Conservation (phyloP, 345 rosid genomes). For the Arabis hirsuta region DNA sequence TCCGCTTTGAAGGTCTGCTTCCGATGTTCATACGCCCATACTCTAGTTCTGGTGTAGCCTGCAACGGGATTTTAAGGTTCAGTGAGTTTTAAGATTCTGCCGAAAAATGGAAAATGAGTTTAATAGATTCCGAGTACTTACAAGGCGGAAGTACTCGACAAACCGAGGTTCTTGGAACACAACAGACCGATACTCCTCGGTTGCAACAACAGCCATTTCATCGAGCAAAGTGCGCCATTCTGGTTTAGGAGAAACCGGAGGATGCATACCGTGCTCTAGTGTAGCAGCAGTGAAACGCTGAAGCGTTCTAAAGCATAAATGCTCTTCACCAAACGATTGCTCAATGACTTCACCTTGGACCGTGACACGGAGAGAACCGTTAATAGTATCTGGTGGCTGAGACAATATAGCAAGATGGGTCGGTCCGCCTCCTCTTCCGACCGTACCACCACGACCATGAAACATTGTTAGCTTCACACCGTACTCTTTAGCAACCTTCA, state of each 20-base stretch:
- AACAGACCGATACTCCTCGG: constrained; percentile 84
- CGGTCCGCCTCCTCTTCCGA: constrained; percentile 99
- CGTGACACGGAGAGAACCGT: constrained; percentile 92
- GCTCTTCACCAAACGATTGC: constrained; percentile 95
- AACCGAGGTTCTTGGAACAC: constrained; percentile 94
- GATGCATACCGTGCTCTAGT: constrained; percentile 94
- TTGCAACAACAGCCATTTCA: constrained; percentile 90
- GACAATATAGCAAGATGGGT: constrained; percentile 98
- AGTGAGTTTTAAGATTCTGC: constrained; percentile 15
- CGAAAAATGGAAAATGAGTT: background rate
- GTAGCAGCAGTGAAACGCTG: constrained; percentile 98
- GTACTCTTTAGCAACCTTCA: constrained; percentile 82
- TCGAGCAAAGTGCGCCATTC: constrained; percentile 95
- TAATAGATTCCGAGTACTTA: constrained; percentile 46
- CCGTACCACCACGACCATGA: constrained; percentile 99
- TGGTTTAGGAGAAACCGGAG: constrained; percentile 90
- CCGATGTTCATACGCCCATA: constrained; percentile 99
- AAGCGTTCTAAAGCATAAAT: constrained; percentile 89
- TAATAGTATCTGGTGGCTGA: constrained; percentile 97
- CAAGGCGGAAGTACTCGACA: constrained; percentile 96
- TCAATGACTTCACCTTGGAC: constrained; percentile 99
- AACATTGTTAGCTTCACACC: constrained; percentile 97
- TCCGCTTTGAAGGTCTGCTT: constrained; percentile 94
- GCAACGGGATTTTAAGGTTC: constrained; percentile 10
- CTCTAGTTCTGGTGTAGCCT: constrained; percentile 99